Evolutionary conservation across 2,329 filamentous ascomycete species (phyloP).

Genomic region (Sordariomycetes sp.): DNA sequence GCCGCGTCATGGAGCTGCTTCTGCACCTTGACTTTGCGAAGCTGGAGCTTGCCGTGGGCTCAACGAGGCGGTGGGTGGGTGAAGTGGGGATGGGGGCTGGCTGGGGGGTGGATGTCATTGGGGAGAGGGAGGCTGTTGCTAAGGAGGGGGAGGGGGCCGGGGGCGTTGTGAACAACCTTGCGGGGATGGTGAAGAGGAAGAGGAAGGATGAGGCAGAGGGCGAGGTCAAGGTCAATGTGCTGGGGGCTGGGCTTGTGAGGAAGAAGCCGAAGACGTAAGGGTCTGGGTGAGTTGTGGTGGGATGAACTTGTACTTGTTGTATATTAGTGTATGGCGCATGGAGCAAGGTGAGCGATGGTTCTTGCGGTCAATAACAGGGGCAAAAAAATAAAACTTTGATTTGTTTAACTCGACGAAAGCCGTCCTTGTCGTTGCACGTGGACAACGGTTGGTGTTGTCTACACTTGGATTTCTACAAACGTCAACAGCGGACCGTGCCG

Average conservation of each 20-base stretch:
- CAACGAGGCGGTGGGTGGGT: conserved; percentile 56
- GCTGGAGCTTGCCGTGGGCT: conserved; percentile 45
- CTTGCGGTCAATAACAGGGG: too few relatives aligned
- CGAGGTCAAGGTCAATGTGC: conserved; percentile 25
- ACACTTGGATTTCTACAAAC: too few relatives aligned
- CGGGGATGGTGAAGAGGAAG: conserved; percentile 34
- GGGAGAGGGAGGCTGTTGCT: conserved; percentile 17
- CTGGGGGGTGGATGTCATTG: conserved; percentile 39
- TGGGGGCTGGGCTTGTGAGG: conserved; percentile 34
- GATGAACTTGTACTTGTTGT: neutral
- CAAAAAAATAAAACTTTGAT: too few relatives aligned
- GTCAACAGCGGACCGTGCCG: too few relatives aligned
- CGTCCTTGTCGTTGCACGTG: too few relatives aligned
- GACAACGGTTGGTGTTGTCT: too few relatives aligned
- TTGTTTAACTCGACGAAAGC: too few relatives aligned
- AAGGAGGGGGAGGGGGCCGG: conserved; percentile 6
- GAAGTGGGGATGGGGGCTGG: conserved; percentile 44
- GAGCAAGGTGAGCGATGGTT: too few relatives aligned
- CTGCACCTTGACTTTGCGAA: conserved; percentile 63
- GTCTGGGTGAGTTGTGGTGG: neutral
- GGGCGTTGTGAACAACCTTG: conserved; percentile 28
- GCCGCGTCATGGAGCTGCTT: conserved; percentile 54
- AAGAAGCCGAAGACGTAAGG: conserved; percentile 38
- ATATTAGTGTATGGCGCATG: neutral
- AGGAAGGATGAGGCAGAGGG: conserved; percentile 18